Base-by-base conservation (phyloP, 345 rosid species). In the Arabis alpina region DNA sequence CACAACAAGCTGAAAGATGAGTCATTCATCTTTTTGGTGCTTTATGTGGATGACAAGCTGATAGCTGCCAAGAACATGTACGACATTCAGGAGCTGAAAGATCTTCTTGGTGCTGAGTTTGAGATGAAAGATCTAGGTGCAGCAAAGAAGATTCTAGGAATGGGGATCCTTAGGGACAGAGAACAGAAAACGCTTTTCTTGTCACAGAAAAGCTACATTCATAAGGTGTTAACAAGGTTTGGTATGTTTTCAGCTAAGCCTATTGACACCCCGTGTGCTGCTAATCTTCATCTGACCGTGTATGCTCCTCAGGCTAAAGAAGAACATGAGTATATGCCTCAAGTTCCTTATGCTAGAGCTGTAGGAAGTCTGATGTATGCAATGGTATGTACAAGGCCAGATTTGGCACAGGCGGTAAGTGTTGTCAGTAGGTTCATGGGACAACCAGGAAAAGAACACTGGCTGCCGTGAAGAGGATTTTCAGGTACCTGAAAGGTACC, bases 41-140 rank as follows among this genome's bases (percentile, higher is more conserved):
- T 61, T 9, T 44, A 61, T 14, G 28, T 61, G 3, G 66, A 61
- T 4, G 54, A 45, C 27, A 61, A 9, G 41, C 3, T 61, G 28
- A 15, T 47, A 30, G 10, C 42, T 45, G 9, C 43, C 0, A 43
- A 45, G 4, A 16, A 10, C 1, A 55, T 54, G 28, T 54, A 19
- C 10, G 50, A 67, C 24, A 28, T 45, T 24, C 55, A 43, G 43
- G 30, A 16, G 14, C 3, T 56, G 14, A 55, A 55, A 10, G 54
- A 14, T 30, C 10, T 66, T 6, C 14, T 55, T 1, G 9, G 43
- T 10, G 41, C 1, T 5, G 61, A 66, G 48, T 66, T 51, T 66
- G 32, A 66, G 61, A 66, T 51, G 36, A 53, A 53, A 48, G 24
- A 54, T 12, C 10, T 37, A 0, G 23, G 57, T 2, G 39, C 45